Evolutionary conservation across 345 rosid genomes (phyloP), one percentile per base, ranked within the genome.

Genomic region (Ailanthus altissimus): DNA sequence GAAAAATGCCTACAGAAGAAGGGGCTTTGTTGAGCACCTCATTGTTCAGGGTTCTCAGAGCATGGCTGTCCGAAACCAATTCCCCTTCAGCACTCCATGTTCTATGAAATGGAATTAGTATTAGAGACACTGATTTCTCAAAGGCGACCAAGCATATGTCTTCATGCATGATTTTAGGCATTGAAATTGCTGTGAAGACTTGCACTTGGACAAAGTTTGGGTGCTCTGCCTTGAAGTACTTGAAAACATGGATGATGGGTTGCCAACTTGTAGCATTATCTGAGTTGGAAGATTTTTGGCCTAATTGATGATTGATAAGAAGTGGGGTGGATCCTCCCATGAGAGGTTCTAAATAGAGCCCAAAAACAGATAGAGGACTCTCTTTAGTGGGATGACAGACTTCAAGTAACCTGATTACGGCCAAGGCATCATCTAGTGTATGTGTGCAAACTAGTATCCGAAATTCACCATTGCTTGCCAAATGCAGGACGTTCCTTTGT

Each of bases 121-220:
- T 64, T 16, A 80, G 21, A 14, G 83, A 80, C 9, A 64, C 72
- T 5, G 36, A 70, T 67, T 80, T 73, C 43, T 80, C 81, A 18
- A 83, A 83, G 11, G 81, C 75, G 4, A 83, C 49, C 76, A 76
- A 69, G 42, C 83, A 80, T 8, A 80, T 74, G 66, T 80, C 81
- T 56, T 83, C 79, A 16, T 83, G 76, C 79, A 83, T 77, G 56
- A 72, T 47, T 54, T 45, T 63, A 6, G 59, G 67, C 0, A 79
- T 83, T 10, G 83, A 80, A 13, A 83, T 56, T 49, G 83, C 83
- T 2, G 85, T 76, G 68, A 80, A 83, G 25, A 77, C 46, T 11
- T 74, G 70, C 21, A 83, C 70, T 5, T 68, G 54, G 2, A 74
- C 73, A 59, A 53, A 23, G n/a, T 38, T 78, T 64, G 61, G 47